A percentile compares a stretch with the other conserved stretches of the same genome.
Conservation (phyloP, 2,329 filamentous ascomycete genomes). For the Reticulascus tulasneorum region DNA sequence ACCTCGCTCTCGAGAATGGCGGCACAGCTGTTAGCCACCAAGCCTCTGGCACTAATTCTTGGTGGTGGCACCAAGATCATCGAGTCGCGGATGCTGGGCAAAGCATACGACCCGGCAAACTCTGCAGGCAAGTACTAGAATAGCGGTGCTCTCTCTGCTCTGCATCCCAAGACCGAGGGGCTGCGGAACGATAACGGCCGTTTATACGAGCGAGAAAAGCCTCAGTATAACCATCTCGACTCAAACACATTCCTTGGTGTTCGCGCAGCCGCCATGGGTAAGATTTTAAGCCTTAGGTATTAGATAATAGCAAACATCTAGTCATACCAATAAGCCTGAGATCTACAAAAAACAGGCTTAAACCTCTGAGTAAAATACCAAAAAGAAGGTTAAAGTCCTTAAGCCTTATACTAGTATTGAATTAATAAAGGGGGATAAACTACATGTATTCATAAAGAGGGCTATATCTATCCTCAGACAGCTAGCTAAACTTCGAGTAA, state of each 20-base stretch:
- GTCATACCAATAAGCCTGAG: no score
- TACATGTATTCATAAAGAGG: no score
- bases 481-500: no score
- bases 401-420: no score
- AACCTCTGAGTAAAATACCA: no score
- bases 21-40: slow-evolving; percentile 1
- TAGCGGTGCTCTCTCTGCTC: slow-evolving; percentile 1
- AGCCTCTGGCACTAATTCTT: slow-evolving; percentile 2
- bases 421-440: no score
- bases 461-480: no score
- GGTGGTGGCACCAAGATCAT: slow-evolving; percentile 3
- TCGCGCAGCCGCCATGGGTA: neutral
- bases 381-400: no score
- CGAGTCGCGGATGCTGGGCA: slow-evolving; percentile 1
- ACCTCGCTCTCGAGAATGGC: slow-evolving; percentile 1
- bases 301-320: no score
- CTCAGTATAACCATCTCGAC: slow-evolving; percentile 3
- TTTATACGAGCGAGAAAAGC: slow-evolving; percentile 3
- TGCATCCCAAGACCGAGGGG: slow-evolving; percentile 2
- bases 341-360: no score
- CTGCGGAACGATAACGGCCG: slow-evolving; percentile 1
- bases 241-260: slow-evolving; percentile 1
- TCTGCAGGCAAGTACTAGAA: slow-evolving; percentile 2
- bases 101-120: slow-evolving; percentile 1
- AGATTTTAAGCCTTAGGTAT: no score